phyloP scores from a whole-genome alignment of 2,329 filamentous ascomycete genomes.

The Pyrenophora graminea region DNA sequence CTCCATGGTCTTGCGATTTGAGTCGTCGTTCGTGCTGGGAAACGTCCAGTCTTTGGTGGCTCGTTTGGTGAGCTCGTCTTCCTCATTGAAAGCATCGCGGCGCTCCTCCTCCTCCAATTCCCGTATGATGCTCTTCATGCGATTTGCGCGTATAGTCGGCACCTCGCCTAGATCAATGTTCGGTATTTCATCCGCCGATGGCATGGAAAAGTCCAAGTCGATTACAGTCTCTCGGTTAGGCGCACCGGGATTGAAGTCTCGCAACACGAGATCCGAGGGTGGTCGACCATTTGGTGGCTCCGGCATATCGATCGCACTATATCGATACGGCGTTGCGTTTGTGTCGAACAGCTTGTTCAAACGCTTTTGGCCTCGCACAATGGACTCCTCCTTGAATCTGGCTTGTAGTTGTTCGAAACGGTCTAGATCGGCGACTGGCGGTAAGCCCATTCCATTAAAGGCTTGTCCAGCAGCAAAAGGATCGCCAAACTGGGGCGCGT shows the following conservation, averaged over 20 bases:
- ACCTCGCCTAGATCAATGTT: conserved; percentile 55
- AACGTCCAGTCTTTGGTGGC: conserved; percentile 61
- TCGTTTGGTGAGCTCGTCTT: conserved; percentile 41
- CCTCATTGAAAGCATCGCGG: conserved; percentile 30
- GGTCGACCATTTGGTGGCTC: conserved; percentile 48
- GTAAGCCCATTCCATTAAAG: conserved; percentile 45
- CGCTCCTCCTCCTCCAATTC: conserved; percentile 50
- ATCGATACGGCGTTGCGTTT: conserved; percentile 60
- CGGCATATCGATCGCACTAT: conserved; percentile 57
- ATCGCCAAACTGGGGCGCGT: conserved; percentile 48
- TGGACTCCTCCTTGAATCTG: conserved; percentile 61
- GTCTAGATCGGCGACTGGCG: conserved; percentile 36
- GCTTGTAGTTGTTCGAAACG: conserved; percentile 50
- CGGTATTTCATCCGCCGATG: conserved; percentile 38
- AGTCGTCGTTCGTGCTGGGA: conserved; percentile 48
- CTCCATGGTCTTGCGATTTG: conserved; percentile 55
- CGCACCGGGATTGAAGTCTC: conserved; percentile 49
- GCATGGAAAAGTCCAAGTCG: conserved; percentile 61
- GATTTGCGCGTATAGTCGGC: conserved; percentile 61
- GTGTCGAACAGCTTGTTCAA: conserved; percentile 63
- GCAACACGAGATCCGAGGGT: conserved; percentile 61
- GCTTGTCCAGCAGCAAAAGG: conserved; percentile 47
- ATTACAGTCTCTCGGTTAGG: conserved; percentile 58
- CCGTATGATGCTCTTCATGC: conserved; percentile 54
- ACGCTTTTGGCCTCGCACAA: conserved; percentile 60